A percentile compares a stretch with the other conserved stretches of the same genome.
These are phyloP conservation scores for Fusarium chuoi DNA, from an alignment of 2,329 filamentous ascomycete species.

Conservation along the genomic window DNA sequence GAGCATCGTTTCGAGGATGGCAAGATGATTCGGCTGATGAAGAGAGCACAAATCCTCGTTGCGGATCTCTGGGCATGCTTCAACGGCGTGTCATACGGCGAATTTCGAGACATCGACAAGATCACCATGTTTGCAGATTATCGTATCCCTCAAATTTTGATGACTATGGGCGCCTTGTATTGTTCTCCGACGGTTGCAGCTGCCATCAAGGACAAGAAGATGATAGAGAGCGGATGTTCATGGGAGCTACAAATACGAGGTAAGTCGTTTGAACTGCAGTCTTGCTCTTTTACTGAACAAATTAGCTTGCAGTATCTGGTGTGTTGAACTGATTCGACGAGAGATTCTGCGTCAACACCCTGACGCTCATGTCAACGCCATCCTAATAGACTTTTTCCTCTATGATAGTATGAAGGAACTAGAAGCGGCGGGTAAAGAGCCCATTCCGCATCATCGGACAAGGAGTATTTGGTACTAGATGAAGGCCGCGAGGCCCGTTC, in stretches of 20 bases:
- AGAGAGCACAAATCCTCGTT: conserved; percentile 94
- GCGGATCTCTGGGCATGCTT: conserved; percentile 98
- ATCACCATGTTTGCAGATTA: conserved; percentile 99
- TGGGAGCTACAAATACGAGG: conserved; percentile 92
- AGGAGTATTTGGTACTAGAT: conserved; percentile 91
- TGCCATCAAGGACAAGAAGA: conserved; percentile 71
- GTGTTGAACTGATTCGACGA: conserved; percentile 85
- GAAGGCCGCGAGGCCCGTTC: conserved; percentile 13
- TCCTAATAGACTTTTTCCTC: conserved; percentile 95
- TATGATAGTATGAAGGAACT: conserved; percentile 94
- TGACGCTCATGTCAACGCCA: conserved; percentile 80
- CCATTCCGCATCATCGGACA: conserved; percentile 82
- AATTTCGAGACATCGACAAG: conserved; percentile 90
- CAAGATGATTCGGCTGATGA: conserved; percentile 81
- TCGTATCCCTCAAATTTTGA: conserved; percentile 91
- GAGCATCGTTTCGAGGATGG: conserved; percentile 79
- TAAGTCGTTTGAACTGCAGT: conserved; percentile 47
- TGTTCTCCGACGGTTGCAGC: conserved; percentile 84
- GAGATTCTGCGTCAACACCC: conserved; percentile 82
- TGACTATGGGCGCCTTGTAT: conserved; percentile 81
- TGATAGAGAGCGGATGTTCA: conserved; percentile 75
- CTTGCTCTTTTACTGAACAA: conserved; percentile 13
- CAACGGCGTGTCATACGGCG: conserved; percentile 79
- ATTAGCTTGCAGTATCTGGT: conserved; percentile 91
- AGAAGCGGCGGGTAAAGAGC: conserved; percentile 70